Percentiles rank a stretch among this genome's conserved stretches.
Conservation (phyloP, 805 yeast genomes). For the Saccharomyces jurei region DNA sequence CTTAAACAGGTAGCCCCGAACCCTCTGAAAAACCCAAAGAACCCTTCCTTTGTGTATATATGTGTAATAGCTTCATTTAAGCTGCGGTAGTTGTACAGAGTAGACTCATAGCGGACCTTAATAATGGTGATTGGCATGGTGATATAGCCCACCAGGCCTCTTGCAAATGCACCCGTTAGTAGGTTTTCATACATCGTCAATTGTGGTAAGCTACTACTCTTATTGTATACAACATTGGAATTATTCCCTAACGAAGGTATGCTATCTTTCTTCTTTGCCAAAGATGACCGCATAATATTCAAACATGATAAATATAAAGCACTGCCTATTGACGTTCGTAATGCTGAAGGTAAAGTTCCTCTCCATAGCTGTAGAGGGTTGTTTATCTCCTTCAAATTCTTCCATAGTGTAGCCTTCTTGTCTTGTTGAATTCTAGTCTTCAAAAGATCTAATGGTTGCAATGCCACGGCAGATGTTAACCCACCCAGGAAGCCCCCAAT, state of each 20-base stretch:
- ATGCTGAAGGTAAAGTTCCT: conserved; percentile 85
- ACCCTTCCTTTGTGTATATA: conserved; percentile 45
- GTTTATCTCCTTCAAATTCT: conserved; percentile 35
- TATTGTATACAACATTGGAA: conserved; percentile 1
- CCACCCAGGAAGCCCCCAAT: conserved; percentile 84
- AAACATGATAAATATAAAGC: conserved; percentile 75
- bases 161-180: conserved; percentile 64
- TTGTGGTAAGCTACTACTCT: conserved; percentile 53
- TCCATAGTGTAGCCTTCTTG: conserved; percentile 23
- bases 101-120: conserved; percentile 84
- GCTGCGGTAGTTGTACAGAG: conserved; percentile 60
- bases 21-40: conserved; percentile 75
- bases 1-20: conserved; percentile 78
- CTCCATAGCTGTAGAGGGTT: conserved; percentile 61
- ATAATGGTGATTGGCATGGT: conserved; percentile 94
- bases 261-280: conserved; percentile 18
- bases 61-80: conserved; percentile 50
- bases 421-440: conserved; percentile 80
- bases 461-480: conserved; percentile 61
- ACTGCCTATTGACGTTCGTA: conserved; percentile 85
- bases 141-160: conserved; percentile 74
- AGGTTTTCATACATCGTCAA: conserved; percentile 64
- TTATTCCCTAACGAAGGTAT: neutral
- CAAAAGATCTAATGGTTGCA: conserved; percentile 84
- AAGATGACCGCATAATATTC: conserved; percentile 47